Evolutionary conservation across 768 basidiomycete species (phyloP).

Genomic region (Pisolithus orientalis): DNA sequence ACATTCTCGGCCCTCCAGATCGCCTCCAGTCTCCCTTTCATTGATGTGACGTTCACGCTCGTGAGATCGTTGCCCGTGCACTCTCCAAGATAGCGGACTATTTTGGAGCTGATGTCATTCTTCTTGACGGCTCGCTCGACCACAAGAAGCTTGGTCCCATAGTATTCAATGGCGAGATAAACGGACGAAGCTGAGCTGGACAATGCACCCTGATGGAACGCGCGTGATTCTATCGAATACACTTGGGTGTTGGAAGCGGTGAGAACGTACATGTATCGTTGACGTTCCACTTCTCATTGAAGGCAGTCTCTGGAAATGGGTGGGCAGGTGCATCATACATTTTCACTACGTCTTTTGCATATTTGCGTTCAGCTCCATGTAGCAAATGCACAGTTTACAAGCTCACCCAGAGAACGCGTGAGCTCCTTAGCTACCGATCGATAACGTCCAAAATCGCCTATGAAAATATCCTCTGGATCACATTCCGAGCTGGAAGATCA

Average conservation of each 20-base stretch:
- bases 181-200: slow-evolving; percentile 69
- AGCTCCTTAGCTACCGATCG: slow-evolving; percentile 76
- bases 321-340: slow-evolving; percentile 39
- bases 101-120: slow-evolving; percentile 70
- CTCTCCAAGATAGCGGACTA: slow-evolving; percentile 57
- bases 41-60: slow-evolving; percentile 64
- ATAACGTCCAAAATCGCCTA: slow-evolving; percentile 76
- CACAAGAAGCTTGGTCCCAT: slow-evolving; percentile 80
- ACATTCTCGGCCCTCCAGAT: slow-evolving; percentile 76
- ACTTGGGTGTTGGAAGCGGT: slow-evolving; percentile 65
- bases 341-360: too few relatives aligned
- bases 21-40: slow-evolving; percentile 44
- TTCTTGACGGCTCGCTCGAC: slow-evolving; percentile 67
- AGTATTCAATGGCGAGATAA: slow-evolving; percentile 75
- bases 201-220: slow-evolving; percentile 89
- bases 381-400: slow-evolving; percentile 42
- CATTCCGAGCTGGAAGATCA: slow-evolving; percentile 55
- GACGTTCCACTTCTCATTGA: slow-evolving; percentile 94
- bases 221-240: slow-evolving; percentile 66
- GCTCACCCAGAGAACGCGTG: slow-evolving; percentile 56
- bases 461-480: slow-evolving; percentile 76
- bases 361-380: slow-evolving; percentile 52
- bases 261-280: slow-evolving; percentile 73
- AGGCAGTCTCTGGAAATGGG: slow-evolving; percentile 75
- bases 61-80: slow-evolving; percentile 70